Evolutionary conservation across 352 stramenopile species (phyloP), one percentile per base, ranked within the genome.

Genomic region (Blastocystis sp.): DNA sequence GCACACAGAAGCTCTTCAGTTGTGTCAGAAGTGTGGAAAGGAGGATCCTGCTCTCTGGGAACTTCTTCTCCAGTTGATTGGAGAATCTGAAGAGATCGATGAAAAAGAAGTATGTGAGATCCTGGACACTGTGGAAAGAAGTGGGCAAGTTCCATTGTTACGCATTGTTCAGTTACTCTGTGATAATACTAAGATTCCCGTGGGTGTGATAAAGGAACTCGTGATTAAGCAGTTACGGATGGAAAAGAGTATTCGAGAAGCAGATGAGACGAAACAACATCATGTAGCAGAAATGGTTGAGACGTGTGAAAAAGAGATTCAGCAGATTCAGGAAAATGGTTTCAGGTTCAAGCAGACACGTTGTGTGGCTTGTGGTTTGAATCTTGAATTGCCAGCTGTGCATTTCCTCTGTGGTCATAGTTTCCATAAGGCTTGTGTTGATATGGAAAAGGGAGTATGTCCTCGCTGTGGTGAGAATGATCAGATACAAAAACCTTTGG

Each of bases 361-460:
- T 87, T 97, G 94, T 89, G 93, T 96, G 44, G 70, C 95, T 56
- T 96, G 94, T 90, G 95, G 94, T 87, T 93, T 95, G 87, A 92
- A 95, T 81, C 80, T 97, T 87, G 94, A 97, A 89, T 90, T 96
- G 19, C 94, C 94, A 22, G 94, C 93, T 0, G 93, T 96, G 51
- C 94, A 97, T 77, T 97, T 97, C 89, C 94, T 96, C 92, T 97
- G 94, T 82, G 94, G 95, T 68, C 94, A 97, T 91, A 95, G 92
- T 69, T 97, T 96, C 81, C 92, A 96, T n/a, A 75, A 90, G 78
- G 40, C 33, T 7, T 89, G 66, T 33, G 66, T 89, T 37, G 73
- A 62, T 22, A 13, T 68, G 33, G 17, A 58, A 13, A 64, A 44
- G 53, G 27, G 15, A 15, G 56, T 35, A 22, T 84, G 73, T 84